A percentile compares a stretch with the other conserved stretches of the same genome.
Conservation (phyloP, 2,329 filamentous ascomycete genomes). For the Paecilomyces dactylethromorphus region DNA sequence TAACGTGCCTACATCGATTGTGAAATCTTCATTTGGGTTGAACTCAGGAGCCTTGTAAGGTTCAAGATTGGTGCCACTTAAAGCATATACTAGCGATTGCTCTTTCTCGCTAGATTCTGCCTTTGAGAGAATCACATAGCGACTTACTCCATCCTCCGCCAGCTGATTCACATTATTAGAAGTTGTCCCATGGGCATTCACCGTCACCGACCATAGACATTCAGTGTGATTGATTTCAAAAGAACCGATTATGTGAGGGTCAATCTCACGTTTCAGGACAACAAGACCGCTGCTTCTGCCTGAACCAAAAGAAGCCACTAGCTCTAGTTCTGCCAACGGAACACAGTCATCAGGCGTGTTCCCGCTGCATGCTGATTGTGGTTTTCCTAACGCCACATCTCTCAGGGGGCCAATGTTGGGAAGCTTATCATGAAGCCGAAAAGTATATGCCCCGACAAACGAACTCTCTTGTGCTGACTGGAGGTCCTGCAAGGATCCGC, state of each 20-base stretch:
- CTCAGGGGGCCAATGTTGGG: constrained; percentile 73
- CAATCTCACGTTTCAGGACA: constrained; percentile 69
- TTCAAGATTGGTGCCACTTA: constrained; percentile 68
- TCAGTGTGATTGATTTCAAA: constrained; percentile 67
- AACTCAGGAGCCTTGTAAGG: constrained; percentile 80
- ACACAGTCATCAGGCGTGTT: constrained; percentile 41
- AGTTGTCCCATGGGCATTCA: constrained; percentile 38
- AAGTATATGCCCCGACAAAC: constrained; percentile 53
- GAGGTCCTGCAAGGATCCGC: constrained; percentile 9
- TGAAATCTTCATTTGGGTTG: constrained; percentile 79
- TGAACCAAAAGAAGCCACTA: constrained; percentile 49
- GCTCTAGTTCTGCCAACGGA: constrained; percentile 34
- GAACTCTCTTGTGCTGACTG: constrained; percentile 14
- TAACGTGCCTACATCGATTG: constrained; percentile 77
- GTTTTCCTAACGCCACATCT: constrained; percentile 63
- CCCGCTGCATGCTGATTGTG: constrained; percentile 39
- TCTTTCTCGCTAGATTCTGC: constrained; percentile 59
- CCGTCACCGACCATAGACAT: constrained; percentile 73
- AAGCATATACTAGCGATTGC: constrained; percentile 69
- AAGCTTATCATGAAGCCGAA: constrained; percentile 71
- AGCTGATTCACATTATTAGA: constrained; percentile 42
- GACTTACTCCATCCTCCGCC: constrained; percentile 54
- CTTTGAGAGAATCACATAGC: constrained; percentile 78
- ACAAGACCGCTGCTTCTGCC: constrained; percentile 62
- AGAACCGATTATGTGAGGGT: constrained; percentile 63